Percentiles rank a stretch among this genome's conserved stretches.
These are phyloP conservation scores for Rhodotorula diobovata DNA, from an alignment of 768 basidiomycete genomes.

Conservation along the genomic window DNA sequence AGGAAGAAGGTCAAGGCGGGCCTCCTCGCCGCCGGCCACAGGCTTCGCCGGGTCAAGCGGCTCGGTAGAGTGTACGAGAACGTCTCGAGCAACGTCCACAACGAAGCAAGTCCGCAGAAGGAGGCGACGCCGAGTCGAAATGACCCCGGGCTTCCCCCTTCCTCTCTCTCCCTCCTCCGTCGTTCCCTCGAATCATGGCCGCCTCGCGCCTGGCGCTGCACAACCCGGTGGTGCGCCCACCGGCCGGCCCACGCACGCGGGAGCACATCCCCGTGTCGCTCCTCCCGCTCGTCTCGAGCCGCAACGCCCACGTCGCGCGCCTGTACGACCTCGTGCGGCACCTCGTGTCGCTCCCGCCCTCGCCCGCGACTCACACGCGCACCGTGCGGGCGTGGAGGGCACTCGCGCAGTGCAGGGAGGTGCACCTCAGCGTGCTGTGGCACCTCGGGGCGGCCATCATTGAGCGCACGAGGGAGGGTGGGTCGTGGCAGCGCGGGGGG, in stretches of 20 bases:
- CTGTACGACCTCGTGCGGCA: slow-evolving; percentile 27
- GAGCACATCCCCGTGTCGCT: slow-evolving; percentile 4
- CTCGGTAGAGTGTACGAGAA: no score
- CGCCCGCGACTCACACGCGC: slow-evolving; percentile 3
- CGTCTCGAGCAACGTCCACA: no score
- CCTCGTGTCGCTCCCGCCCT: slow-evolving; percentile 28
- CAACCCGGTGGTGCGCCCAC: slow-evolving; percentile 14
- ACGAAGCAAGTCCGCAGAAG: no score
- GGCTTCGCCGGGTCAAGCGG: no score
- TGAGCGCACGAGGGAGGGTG: slow-evolving; percentile 5
- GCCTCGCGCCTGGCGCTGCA: slow-evolving; percentile 4
- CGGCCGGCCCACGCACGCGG: neutral
- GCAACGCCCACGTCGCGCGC: slow-evolving; percentile 22
- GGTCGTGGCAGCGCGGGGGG: no score
- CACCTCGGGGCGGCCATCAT: slow-evolving; percentile 18
- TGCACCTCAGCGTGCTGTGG: slow-evolving; percentile 26
- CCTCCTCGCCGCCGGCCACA: no score
- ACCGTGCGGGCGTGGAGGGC: slow-evolving; percentile 25
- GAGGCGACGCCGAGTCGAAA: neutral
- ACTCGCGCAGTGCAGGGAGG: slow-evolving; percentile 24
- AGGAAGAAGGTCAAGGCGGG: neutral
- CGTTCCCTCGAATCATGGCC: neutral
- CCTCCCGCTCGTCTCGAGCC: neutral
- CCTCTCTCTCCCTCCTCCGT: no score
- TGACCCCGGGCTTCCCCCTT: neutral